These are phyloP conservation scores for Purpureocillium lavendulum DNA, from an alignment of 2,329 filamentous ascomycete genomes.

Conservation along the genomic window DNA sequence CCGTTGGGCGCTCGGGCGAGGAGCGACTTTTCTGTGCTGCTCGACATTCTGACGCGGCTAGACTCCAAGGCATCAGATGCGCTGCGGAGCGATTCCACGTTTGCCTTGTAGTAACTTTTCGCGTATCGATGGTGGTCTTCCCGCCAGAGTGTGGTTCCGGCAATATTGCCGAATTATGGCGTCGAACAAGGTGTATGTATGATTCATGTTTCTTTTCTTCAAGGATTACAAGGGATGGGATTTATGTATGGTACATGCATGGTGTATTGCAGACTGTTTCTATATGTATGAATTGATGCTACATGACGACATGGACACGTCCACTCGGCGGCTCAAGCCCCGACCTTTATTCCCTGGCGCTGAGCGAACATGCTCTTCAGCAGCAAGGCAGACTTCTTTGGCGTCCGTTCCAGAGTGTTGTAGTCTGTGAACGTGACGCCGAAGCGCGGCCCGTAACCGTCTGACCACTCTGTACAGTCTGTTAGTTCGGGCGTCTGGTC, in stretches of 20 bases:
- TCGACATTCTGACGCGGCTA: constrained; percentile 30
- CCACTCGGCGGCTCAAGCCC: too few species aligned
- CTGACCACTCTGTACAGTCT: constrained; percentile 21
- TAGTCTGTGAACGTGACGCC: constrained; percentile 29
- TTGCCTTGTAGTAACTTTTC: constrained; percentile 2
- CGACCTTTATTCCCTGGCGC: constrained; percentile 6
- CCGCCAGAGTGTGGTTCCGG: too few species aligned
- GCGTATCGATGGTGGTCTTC: too few species aligned
- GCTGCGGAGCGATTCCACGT: constrained; percentile 19
- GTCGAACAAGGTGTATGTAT: too few species aligned
- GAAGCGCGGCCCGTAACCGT: constrained; percentile 28
- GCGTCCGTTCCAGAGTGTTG: constrained; percentile 25
- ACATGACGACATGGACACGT: too few species aligned
- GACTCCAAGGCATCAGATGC: constrained; percentile 35
- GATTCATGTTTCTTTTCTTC: too few species aligned
- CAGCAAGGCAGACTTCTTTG: constrained; percentile 24
- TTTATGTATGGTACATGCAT: too few species aligned
- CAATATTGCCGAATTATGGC: too few species aligned
- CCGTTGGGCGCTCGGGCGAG: constrained; percentile 27
- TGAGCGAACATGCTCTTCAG: constrained; percentile 17
- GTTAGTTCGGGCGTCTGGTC: too few species aligned
- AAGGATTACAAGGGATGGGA: too few species aligned
- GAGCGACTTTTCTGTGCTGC: constrained; percentile 27
- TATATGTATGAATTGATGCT: too few species aligned
- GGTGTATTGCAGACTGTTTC: too few species aligned